Conservation (phyloP, 148 eudicot species). For the Cornus florida region DNA sequence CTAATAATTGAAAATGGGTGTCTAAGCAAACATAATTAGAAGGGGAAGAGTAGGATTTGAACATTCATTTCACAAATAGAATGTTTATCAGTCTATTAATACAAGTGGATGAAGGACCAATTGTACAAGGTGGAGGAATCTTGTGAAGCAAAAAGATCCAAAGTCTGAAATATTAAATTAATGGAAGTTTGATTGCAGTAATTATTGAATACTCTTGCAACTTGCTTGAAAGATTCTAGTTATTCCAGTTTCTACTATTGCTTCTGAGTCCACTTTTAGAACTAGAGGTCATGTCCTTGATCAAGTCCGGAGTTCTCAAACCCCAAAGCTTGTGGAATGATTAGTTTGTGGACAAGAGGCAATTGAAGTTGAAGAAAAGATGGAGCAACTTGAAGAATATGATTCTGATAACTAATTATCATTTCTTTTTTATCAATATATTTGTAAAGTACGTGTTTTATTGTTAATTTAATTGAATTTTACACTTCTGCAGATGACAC, state of each 20-base stretch:
- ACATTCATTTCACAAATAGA: not conserved
- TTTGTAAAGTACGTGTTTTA: too few species aligned
- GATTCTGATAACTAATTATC: too few species aligned
- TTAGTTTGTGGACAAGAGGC: slow-evolving; percentile 7
- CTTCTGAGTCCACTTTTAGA: not conserved
- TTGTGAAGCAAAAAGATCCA: not conserved
- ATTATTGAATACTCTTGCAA: slow-evolving; percentile 3
- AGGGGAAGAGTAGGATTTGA: not conserved
- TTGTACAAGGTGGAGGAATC: not conserved
- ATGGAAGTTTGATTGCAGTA: not conserved
- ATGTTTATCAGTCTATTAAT: not conserved
- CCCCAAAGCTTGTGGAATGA: not conserved
- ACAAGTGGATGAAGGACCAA: not conserved
- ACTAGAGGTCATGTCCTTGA: not conserved
- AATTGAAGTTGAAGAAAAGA: too few species aligned
- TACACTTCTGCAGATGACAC: too few species aligned
- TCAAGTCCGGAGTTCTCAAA: not conserved
- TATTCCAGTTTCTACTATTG: not conserved
- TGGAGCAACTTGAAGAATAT: too few species aligned
- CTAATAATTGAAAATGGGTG: not conserved
- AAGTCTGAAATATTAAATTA: not conserved
- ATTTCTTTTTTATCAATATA: too few species aligned
- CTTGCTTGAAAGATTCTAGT: not conserved
- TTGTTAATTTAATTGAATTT: too few species aligned
- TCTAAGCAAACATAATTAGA: not conserved